These are phyloP conservation scores for Auxenochlorella protothecoides DNA, from an alignment of 139 green algal genomes.

Conservation along the genomic window DNA sequence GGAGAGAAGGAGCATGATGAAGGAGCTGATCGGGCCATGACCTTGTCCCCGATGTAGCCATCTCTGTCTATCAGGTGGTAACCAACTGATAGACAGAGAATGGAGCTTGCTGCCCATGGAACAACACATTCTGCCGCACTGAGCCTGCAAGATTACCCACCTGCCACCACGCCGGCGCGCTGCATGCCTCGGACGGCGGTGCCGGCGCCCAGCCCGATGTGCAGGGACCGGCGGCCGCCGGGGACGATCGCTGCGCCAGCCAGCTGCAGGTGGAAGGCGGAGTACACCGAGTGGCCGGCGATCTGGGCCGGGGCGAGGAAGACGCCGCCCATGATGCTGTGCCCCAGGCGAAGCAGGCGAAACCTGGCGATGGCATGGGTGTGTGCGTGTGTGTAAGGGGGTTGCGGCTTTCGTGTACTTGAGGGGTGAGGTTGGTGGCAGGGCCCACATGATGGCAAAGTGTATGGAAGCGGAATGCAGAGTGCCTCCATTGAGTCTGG, in stretches of 20 bases:
- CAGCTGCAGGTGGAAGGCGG: conserved; percentile 17
- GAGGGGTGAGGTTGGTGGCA: too few relatives aligned
- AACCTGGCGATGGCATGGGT: conserved; percentile 6
- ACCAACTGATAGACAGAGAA: not conserved
- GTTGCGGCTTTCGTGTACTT: too few relatives aligned
- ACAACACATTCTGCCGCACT: not conserved
- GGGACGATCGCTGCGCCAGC: not conserved
- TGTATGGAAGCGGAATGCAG: not conserved
- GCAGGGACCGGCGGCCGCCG: conserved; percentile 5
- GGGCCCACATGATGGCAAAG: not conserved
- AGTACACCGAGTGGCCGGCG: conserved; percentile 15
- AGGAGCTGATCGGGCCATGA: too few relatives aligned
- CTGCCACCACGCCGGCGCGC: conserved; percentile 5
- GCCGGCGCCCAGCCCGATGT: conserved; percentile 9
- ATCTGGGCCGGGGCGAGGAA: conserved; percentile 6
- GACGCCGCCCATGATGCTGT: conserved; percentile 17
- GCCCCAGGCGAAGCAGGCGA: conserved; percentile 10
- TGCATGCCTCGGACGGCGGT: conserved; percentile 15
- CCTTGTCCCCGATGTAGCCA: not conserved
- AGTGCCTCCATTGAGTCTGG: not conserved
- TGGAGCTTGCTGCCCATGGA: not conserved
- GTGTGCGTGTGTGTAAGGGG: not conserved
- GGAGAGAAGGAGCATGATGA: not conserved
- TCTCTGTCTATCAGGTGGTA: too few relatives aligned
- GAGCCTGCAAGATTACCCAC: not conserved